Base-by-base conservation (phyloP, 78 protist genomes). In the Dictyostelium capitatum region DNA sequence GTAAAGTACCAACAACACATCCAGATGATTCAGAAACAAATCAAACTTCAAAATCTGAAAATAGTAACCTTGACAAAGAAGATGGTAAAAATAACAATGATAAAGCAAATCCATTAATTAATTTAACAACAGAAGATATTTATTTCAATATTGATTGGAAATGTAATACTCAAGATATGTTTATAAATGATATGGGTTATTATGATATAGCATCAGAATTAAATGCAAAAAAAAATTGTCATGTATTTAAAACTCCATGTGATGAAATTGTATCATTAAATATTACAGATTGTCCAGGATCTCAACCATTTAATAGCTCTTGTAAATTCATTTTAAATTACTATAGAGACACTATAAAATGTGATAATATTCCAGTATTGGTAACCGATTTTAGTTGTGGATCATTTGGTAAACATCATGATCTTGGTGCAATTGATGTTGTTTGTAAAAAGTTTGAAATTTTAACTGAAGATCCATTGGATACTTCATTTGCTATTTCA, bases 61-160 rank as follows among this genome's bases (percentile, higher is more conserved):
- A 37, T 37, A 37, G 43, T 37, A 59, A 59, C 7, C 28, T 59
- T 23, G 69, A n/a, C n/a, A n/a, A 59, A 9, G 69, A 59, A 23
- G 25, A n/a, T 0, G 69, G 25, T 8, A 59, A 11, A 3, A 28
- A 65, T 12, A 28, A 25, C 28, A 41, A 65, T 3, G 65, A 57
- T 7, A 11, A 57, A 25, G 72, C n/a, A 28, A 65, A 14, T 65
- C 11, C 73, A 65, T 14, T 30, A 30, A 41, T 23, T 10, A 30
- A 28, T 30, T 65, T 30, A 30, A 65, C 23, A 65, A 65, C 73
- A 19, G 73, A 65, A 28, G 73, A 65, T 65, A 65, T 65, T 65
- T 65, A 65, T 65, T 65, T 65, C 14, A 65, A 65, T 65, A 65
- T 65, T 65, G 46, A 30, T 65, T 65, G 73, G 73, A 65, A 65